Conservation (phyloP, 129 eudicot genomes). For the Lactuca saligna region DNA sequence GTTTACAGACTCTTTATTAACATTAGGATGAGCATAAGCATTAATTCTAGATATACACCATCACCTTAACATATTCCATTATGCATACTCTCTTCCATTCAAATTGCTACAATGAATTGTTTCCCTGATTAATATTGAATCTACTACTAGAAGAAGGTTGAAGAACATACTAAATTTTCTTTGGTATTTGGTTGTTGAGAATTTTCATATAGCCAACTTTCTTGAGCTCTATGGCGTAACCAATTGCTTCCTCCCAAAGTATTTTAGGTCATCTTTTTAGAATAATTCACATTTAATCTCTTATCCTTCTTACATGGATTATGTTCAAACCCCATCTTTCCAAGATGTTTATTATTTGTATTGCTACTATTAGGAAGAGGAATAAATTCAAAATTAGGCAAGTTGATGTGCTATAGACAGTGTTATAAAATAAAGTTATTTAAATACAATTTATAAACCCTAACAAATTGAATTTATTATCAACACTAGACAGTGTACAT, state of each 20-base stretch:
- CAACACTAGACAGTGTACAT: too few species aligned
- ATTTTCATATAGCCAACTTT: conserved; percentile 34
- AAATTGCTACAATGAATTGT: conserved; percentile 31
- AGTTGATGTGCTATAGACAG: too few species aligned
- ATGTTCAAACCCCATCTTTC: conserved; percentile 35
- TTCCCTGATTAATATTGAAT: conserved; percentile 34
- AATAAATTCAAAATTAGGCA: conserved; percentile 16
- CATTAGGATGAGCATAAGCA: conserved; percentile 31
- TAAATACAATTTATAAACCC: too few species aligned
- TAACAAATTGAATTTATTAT: too few species aligned
- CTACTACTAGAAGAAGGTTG: conserved; percentile 36
- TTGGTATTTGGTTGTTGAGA: conserved; percentile 27
- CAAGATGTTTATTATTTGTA: conserved; percentile 31
- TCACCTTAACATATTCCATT: conserved; percentile 37
- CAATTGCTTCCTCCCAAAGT: conserved; percentile 52
- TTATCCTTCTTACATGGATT: conserved; percentile 34
- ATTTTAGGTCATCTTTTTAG: conserved; percentile 35
- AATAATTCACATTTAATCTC: conserved; percentile 9
- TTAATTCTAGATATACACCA: conserved; percentile 32
- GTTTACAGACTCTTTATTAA: conserved; percentile 24
- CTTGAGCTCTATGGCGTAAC: conserved; percentile 44
- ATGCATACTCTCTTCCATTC: conserved; percentile 37
- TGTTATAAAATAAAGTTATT: too few species aligned
- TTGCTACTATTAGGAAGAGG: too few species aligned
- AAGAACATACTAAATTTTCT: conserved; percentile 33